Evolutionary conservation across 371 early-diverging fungal species (phyloP), one percentile per base, ranked within the genome.

Genomic region (Apophysomyces trapeziformis): DNA sequence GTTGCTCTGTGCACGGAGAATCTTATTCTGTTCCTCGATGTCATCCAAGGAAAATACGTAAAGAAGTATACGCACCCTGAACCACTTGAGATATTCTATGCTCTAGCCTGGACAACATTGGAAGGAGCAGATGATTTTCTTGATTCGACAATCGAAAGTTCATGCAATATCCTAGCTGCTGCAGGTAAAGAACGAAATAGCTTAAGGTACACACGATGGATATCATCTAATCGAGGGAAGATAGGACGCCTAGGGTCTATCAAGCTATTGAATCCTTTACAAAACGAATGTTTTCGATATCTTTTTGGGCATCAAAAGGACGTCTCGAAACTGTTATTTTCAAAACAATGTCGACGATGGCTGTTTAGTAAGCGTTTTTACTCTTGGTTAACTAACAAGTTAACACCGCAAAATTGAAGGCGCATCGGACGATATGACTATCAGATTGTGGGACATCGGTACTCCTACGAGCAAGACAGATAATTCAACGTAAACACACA

Each of bases 381-480:
- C 56, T 46, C 2, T 4, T 8, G 32, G 2, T 26, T 26, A 26
- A 38, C 13, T 58, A 18, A 7, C 35, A 13, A 37, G 18, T 38
- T 39, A 14, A 9, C 8, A 26, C 32, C 38, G n/a, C 38, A 16
- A 18, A 12, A 39, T 36, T 21, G 1, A 60, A 86, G 86, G 83
- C 65, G 82, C 81, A 0, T 86, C 86, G 4, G 70, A 69, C 2
- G 88, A 88, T 63, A 76, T 76, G 46, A 76, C 84, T 8, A 75
- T 81, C 3, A 77, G 85, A n/a, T 67, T 88, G 46, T 88, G 88
- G 88, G 85, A 86, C 65, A 85, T 88, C 47, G 88, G 86, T 6
- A 68, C 78, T n/a, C 71, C 79, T 1, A 66, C 64, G 12, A 72
- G 65, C 37, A 61, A 67, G 14, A 43, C 46, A 14, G 76, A 79